Base-by-base conservation (phyloP, 352 stramenopile genomes). In the Thalassiosira mediterranea region DNA sequence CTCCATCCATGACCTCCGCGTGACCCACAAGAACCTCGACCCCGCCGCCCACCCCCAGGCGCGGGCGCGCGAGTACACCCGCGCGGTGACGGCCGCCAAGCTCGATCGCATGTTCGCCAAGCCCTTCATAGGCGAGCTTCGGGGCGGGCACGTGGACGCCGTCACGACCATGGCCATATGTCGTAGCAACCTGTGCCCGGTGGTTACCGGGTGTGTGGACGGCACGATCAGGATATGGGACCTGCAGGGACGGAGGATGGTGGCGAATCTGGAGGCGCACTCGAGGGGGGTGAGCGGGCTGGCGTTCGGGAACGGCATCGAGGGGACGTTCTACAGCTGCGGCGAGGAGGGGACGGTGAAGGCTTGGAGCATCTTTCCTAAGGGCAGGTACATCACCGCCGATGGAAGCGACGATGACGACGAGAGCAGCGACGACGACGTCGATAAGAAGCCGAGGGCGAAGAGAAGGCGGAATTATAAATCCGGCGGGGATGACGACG, bases 21-120 rank as follows among this genome's bases (percentile, higher is more conserved):
- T 97, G 79, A 91, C 98, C 1, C 95, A 97, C 79, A 95, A 96
- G 56, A 99, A 99, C 88, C 93, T 98, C 40, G 95, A 99, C 82
- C 97, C 97, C 1, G 83, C 83, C 56, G 93, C 87, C 48, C 87
- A 93, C 72, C 83, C 87, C 11, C 81, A 90, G 48, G 78, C 88
- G 44, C 64, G 79, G n/a, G 79, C 90, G 34, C 72, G 90, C 40
- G 92, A 98, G 91, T 99, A 99, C 89, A 98, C 94, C 8, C 91
- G 97, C 38, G 97, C 97, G 40, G 77, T 99, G 48, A 98, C 97
- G 68, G 95, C 97, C 10, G 96, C 96, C 38, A 99, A 99, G 84
- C 88, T 99, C 37, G 96, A 99, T 77, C 95, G 97, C 3, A 93
- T 99, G 85, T 99, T 99, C 89, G 97, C 97, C 51, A 70, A 86